A percentile compares a stretch with the other conserved stretches of the same genome.
phyloP scores from a whole-genome alignment of 2,329 filamentous ascomycete genomes.

The Stenocarpella maydis region DNA sequence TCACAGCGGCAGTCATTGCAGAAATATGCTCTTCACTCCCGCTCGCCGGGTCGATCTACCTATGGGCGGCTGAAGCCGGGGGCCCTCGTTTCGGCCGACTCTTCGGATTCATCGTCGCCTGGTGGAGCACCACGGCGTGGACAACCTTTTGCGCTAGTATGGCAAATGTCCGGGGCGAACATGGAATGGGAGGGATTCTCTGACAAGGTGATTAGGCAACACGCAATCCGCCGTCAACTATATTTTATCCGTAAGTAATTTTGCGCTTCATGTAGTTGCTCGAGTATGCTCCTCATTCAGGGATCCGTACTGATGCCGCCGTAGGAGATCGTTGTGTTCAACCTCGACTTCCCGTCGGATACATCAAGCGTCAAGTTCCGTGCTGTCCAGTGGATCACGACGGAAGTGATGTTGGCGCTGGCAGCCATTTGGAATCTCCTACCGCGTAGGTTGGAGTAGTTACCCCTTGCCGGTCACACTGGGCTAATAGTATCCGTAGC shows the following conservation, averaged over 20 bases:
- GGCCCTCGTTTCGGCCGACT: constrained; percentile 63
- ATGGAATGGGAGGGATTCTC: too few relatives aligned
- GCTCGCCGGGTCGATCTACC: constrained; percentile 66
- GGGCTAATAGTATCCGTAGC: constrained; percentile 41
- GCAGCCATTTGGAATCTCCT: constrained; percentile 59
- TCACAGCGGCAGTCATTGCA: constrained; percentile 66
- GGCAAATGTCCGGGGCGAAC: constrained; percentile 2
- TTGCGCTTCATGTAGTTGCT: background rate
- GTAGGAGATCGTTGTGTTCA: constrained; percentile 65
- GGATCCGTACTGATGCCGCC: background rate
- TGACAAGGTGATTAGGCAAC: constrained; percentile 47
- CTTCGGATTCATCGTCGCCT: constrained; percentile 68
- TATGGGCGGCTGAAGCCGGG: constrained; percentile 68
- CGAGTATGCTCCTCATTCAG: too few relatives aligned
- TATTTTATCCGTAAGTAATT: constrained; percentile 55
- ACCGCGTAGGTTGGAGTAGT: constrained; percentile 51
- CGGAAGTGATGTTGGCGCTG: constrained; percentile 59
- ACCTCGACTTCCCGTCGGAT: constrained; percentile 62
- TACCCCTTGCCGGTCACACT: fast-evolving
- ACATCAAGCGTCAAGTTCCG: constrained; percentile 62
- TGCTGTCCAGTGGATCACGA: constrained; percentile 67
- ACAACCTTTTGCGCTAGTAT: constrained; percentile 64
- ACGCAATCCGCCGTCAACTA: constrained; percentile 61
- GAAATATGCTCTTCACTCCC: constrained; percentile 68
- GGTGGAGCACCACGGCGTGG: constrained; percentile 71